Percentiles rank a stretch among this genome's conserved stretches.
Evolutionary conservation across 768 basidiomycete genomes (phyloP).

Genomic region (Leccinum rimulosum): DNA sequence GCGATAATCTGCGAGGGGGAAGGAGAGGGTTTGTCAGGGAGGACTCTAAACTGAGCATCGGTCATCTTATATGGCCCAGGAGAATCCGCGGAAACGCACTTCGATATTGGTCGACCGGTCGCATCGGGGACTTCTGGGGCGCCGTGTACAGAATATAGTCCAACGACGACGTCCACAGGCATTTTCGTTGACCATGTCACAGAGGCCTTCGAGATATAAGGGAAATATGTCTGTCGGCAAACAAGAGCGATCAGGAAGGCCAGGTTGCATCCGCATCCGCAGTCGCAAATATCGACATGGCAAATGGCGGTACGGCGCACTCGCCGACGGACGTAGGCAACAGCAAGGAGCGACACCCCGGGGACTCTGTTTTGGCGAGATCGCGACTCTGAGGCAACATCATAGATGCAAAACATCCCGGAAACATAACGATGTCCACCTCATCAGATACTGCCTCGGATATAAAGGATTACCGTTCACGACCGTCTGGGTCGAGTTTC

Average conservation of each 20-base stretch:
- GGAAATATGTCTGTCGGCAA: constrained; percentile 39
- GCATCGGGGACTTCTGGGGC: background rate
- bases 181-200: constrained; percentile 60
- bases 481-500: constrained; percentile 32
- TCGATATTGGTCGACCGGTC: background rate
- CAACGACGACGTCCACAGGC: constrained; percentile 60
- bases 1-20: background rate
- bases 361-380: constrained; percentile 9
- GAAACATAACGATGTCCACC: background rate
- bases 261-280: background rate
- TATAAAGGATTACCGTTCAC: constrained; percentile 15
- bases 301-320: background rate
- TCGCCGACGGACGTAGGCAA: background rate
- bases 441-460: constrained; percentile 13
- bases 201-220: constrained; percentile 72
- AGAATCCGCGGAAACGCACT: background rate
- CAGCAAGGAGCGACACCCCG: background rate
- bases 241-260: constrained; percentile 7
- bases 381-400: constrained; percentile 16
- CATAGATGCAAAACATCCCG: background rate
- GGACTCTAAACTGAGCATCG: no score
- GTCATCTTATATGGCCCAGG: constrained; percentile 5
- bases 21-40: background rate
- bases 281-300: background rate
- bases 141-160: background rate